Conservation (phyloP, 2,329 filamentous ascomycete genomes). For the Diaporthe velutina region DNA sequence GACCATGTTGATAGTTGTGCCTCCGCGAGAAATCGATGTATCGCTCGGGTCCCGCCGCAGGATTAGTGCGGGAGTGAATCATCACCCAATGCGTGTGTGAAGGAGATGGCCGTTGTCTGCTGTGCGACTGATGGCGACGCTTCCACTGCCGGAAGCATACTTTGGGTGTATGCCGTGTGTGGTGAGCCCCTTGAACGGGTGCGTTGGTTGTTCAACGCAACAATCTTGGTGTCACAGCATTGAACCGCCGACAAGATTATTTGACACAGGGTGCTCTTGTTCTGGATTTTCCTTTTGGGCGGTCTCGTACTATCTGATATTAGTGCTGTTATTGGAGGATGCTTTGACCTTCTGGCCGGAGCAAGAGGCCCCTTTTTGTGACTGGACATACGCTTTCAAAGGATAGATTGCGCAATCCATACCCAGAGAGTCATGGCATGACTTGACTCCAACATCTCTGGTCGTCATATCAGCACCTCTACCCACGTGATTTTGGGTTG, state of each 20-base stretch:
- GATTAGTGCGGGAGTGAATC: neutral
- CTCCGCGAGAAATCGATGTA: neutral
- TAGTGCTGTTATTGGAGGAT: too few relatives aligned
- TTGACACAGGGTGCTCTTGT: neutral
- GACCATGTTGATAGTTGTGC: neutral
- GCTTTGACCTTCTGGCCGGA: too few relatives aligned
- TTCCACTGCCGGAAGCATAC: slow-evolving; percentile 12
- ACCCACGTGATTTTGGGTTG: neutral
- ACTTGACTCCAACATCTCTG: neutral
- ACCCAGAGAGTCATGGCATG: neutral
- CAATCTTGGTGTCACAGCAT: neutral
- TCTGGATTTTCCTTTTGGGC: neutral
- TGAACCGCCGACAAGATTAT: neutral
- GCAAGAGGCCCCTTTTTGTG: neutral
- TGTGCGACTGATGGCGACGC: neutral
- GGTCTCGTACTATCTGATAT: neutral
- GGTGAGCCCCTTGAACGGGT: neutral
- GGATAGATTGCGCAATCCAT: neutral
- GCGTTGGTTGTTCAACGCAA: neutral
- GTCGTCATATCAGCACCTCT: neutral
- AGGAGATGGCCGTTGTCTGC: neutral
- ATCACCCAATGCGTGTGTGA: neutral
- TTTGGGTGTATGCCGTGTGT: neutral
- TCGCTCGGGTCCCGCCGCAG: slow-evolving; percentile 6
- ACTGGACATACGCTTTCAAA: too few relatives aligned